Base-by-base conservation (phyloP, 2,329 filamentous ascomycete genomes). In the Fusarium tuaranense region DNA sequence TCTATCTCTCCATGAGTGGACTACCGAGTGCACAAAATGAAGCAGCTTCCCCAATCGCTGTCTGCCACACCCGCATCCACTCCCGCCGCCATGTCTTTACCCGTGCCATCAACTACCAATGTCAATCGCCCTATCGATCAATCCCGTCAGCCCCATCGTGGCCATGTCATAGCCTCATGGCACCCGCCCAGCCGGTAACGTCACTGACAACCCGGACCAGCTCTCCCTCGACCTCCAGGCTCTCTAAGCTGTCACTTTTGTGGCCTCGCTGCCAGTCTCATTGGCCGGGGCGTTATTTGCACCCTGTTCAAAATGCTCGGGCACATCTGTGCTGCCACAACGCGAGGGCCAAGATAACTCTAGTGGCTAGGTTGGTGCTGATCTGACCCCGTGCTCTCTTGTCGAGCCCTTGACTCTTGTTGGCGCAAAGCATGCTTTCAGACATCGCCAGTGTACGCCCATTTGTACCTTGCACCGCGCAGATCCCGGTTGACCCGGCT, bases 81-180 rank as follows among this genome's bases (percentile, higher is more conserved):
- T 73, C 63, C 65, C 64, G 63, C 65, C 46, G 59, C 63, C 63
- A 69, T 69, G 66, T 67, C 59, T 61, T 63, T 70, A 61, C 74
- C 59, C 71, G 71, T 76, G 74, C 63, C 59, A 70, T 67, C 70
- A 58, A 63, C 63, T 63, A 69, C 36, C 65, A 58, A 34, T 41
- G 38, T 58, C 65, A 68, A 63, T 48, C 58, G 62, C 64, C 66
- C 66, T 69, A 67, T 59, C 51, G 63, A 61, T 60, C 62, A 34
- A 59, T 61, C 62, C 62, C 69, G 73, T 78, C 76, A 78, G 76
- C 76, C 76, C 67, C 71, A 63, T 65, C 63, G 69, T 70, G 72
- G 70, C 72, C 68, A 78, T 77, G 72, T 62, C 68, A 65, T 69
- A 58, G 68, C 66, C 69, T 63, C 55, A 57, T 30, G 65, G 38